Conservation (phyloP, 2,329 filamentous ascomycete genomes). For the Parafenestella ontariensis region DNA sequence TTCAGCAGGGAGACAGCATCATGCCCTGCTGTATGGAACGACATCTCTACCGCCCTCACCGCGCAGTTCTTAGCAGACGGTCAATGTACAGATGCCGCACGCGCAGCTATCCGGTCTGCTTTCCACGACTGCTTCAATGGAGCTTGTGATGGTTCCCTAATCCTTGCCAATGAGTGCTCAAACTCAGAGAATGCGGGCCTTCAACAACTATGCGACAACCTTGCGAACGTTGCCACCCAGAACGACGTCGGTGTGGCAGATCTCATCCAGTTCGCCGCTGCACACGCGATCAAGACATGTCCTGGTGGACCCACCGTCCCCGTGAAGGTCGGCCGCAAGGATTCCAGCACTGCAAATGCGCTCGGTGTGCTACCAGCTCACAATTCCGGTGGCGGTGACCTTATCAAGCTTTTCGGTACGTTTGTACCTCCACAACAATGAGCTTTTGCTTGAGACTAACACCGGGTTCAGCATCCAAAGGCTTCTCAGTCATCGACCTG, state of each 20-base stretch:
- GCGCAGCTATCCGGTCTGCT: slow-evolving; percentile 42
- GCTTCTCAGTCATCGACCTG: slow-evolving; percentile 47
- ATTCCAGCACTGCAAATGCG: slow-evolving; percentile 32
- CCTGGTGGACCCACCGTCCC: slow-evolving; percentile 44
- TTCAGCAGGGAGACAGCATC: slow-evolving; percentile 10
- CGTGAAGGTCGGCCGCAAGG: slow-evolving; percentile 43
- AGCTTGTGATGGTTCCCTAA: slow-evolving; percentile 46
- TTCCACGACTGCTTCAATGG: slow-evolving; percentile 50
- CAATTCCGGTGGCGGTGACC: slow-evolving; percentile 15
- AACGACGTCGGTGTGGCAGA: slow-evolving; percentile 48
- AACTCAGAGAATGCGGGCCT: slow-evolving; percentile 54
- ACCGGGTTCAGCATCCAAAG: slow-evolving; percentile 34
- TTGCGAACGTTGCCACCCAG: slow-evolving; percentile 50
- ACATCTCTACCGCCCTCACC: slow-evolving; percentile 43
- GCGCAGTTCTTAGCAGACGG: slow-evolving; percentile 42
- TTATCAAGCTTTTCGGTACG: slow-evolving; percentile 42
- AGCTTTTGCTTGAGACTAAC: background rate
- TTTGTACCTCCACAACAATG: background rate
- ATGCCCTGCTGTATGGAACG: slow-evolving; percentile 43
- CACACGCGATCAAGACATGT: slow-evolving; percentile 47
- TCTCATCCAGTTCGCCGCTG: slow-evolving; percentile 48
- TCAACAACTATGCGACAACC: slow-evolving; percentile 49
- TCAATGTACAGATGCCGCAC: slow-evolving; percentile 46
- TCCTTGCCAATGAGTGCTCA: slow-evolving; percentile 45
- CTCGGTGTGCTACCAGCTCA: slow-evolving; percentile 32